These are phyloP conservation scores for Colletotrichum tamarilloi DNA, from an alignment of 2,329 filamentous ascomycete genomes.

Conservation along the genomic window DNA sequence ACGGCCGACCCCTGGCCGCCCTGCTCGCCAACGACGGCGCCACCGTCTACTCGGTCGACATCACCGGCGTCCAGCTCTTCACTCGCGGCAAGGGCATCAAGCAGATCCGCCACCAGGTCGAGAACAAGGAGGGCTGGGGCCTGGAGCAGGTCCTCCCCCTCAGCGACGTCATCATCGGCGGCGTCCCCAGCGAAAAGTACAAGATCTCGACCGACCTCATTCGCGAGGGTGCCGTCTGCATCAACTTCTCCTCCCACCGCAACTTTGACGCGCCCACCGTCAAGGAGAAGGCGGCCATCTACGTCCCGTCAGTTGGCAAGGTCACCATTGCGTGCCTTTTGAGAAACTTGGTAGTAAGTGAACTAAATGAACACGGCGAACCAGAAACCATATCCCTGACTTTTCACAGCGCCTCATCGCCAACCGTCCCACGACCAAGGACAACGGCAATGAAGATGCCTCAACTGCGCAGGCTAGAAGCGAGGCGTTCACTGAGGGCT, in stretches of 20 bases:
- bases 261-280: conserved; percentile 89
- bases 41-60: conserved; percentile 92
- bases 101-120: conserved; percentile 86
- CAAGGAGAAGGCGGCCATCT: conserved; percentile 96
- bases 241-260: conserved; percentile 96
- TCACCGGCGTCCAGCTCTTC: conserved; percentile 92
- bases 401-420: conserved; percentile 60
- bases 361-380: too few relatives aligned
- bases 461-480: conserved; percentile 48
- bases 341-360: conserved; percentile 81
- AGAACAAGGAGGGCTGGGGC: conserved; percentile 82
- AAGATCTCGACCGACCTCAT: conserved; percentile 89
- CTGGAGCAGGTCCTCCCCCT: conserved; percentile 85
- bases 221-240: conserved; percentile 93
- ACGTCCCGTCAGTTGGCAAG: conserved; percentile 96
- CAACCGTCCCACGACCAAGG: conserved; percentile 55
- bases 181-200: conserved; percentile 88
- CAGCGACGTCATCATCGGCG: conserved; percentile 94
- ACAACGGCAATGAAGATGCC: conserved; percentile 44
- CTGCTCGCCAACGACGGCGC: conserved; percentile 96
- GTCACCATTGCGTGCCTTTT: conserved; percentile 94
- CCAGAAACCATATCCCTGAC: not conserved
- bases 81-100: conserved; percentile 89
- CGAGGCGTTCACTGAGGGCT: conserved; percentile 55
- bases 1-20: conserved; percentile 90